Base-by-base conservation (phyloP, 108 stramenopile genomes). In the Cylindrotheca closterium region DNA sequence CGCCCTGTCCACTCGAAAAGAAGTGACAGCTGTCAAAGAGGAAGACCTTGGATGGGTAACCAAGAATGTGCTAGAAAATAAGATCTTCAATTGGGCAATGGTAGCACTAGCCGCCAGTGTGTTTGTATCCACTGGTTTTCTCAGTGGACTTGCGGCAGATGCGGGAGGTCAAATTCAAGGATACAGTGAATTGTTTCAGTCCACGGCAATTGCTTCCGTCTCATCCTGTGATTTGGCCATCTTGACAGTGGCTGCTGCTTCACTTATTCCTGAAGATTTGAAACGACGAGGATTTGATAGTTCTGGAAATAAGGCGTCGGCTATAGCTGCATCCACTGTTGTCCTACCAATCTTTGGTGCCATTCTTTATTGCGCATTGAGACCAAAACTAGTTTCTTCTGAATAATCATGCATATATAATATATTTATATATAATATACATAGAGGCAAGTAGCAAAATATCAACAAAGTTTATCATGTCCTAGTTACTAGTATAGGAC, bases 21-120 rank as follows among this genome's bases (percentile, higher is more conserved):
- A 70, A 15, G 45, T 55, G 22, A 28, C 68, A 22, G 0, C 24
- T 0, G 58, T 68, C 10, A 52, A 31, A 18, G 64, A 59, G 12
- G 27, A 57, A 18, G 77, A 80, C 23, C 28, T 80, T 10, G 79
- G 77, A 33, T 80, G 82, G 82, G 47, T 83, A 25, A 80, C 82
- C 7, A 30, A 42, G 2, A 83, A 83, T 52, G 70, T 83, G 1
- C 53, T 83, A 29, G 82, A 83, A 46, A 83, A 80, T 45, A 83
- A 78, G 62, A 30, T 70, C 4, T 73, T 83, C 75, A 83, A 83
- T 75, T 51, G 49, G 34, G 68, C 25, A 58, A 37, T 15, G 55
- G 63, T 59, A 63, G 79, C 37, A 42, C 28, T 37, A 7, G 65
- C 19, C 31, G 3, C 51, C 70, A 71, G 4, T 24, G 78, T 27